Evolutionary conservation across 306 rosid genomes (phyloP), one percentile per base, ranked within the genome.

Genomic region (Aeschynomene evenia): DNA sequence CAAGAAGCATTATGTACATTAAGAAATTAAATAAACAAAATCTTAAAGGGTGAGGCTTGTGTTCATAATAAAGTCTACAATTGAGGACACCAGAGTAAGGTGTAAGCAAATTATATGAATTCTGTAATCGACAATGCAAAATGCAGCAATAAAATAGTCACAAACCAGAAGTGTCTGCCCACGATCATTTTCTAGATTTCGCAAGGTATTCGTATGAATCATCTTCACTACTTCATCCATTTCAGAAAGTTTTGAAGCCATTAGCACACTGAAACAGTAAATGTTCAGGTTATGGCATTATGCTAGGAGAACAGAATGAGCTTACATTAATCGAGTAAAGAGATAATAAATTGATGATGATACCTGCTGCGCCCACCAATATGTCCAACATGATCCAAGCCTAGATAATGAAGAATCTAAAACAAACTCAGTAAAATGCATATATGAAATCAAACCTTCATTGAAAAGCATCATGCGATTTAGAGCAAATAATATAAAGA

Each of bases 321-420:
- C 31, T 43, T 34, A 67, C 62, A 66, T 36, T 63, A 39, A 68
- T 31, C 79, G 73, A 22, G 58, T 42, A 77, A 74, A 58, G 57
- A 59, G 42, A 64, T 24, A 50, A 79, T 45, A 21, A 45, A 45
- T 45, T 5, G 7, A 16, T 40, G 64, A 36, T 11, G 49, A 62
- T 65, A 93, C 98, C 98, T 90, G 77, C 64, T 88, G 64, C 97
- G 90, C 52, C 98, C 98, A 76, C 98, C 98, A 77, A 79, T 81
- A 79, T 93, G 98, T 63, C 98, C 98, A 63, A 90, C 94, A 78
- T 93, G 98, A 83, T 93, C 98, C 88, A 93, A 81, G 63, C 97
- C 98, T 83, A 93, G 86, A 80, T 88, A 93, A 88, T 93, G 98
- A 79, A 93, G 96, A 84, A 93, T 88, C 98, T 93, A 87, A 83